These are phyloP conservation scores for Setaria italica DNA, from an alignment of 202 grass and related monocot genomes.

Conservation along the genomic window DNA sequence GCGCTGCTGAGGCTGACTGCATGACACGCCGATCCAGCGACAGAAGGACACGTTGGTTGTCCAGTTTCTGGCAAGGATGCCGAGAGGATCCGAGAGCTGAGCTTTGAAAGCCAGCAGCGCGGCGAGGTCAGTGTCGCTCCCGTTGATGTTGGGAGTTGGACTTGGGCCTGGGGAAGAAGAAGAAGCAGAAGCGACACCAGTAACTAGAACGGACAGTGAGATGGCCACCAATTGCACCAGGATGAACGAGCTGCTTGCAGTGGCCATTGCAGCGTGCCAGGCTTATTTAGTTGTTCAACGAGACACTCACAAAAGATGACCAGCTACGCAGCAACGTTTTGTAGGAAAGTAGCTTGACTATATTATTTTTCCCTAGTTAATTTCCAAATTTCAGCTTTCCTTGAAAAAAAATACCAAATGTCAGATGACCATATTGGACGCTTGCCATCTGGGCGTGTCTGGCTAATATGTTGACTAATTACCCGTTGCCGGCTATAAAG, in stretches of 20 bases:
- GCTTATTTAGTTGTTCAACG: neutral
- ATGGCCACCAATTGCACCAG: neutral
- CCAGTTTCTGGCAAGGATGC: neutral
- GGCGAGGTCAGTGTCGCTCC: neutral
- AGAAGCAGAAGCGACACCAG: neutral
- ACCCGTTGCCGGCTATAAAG: neutral
- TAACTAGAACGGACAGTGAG: neutral
- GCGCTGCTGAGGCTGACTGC: neutral
- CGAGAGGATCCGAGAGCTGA: neutral
- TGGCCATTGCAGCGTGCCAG: neutral
- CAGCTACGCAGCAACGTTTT: neutral
- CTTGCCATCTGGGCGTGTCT: no score
- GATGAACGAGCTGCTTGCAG: neutral
- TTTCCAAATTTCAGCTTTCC: neutral
- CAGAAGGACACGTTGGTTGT: conserved; percentile 9
- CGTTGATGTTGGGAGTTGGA: neutral
- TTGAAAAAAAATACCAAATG: no score
- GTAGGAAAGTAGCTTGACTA: neutral
- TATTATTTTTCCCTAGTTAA: neutral
- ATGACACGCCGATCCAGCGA: neutral
- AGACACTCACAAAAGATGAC: neutral
- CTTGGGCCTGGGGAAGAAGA: neutral
- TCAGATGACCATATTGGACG: no score
- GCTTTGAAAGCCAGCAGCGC: neutral
- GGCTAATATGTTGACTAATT: neutral